These are phyloP conservation scores for Conticribra weissflogii DNA, from an alignment of 108 stramenopile genomes.

Conservation along the genomic window DNA sequence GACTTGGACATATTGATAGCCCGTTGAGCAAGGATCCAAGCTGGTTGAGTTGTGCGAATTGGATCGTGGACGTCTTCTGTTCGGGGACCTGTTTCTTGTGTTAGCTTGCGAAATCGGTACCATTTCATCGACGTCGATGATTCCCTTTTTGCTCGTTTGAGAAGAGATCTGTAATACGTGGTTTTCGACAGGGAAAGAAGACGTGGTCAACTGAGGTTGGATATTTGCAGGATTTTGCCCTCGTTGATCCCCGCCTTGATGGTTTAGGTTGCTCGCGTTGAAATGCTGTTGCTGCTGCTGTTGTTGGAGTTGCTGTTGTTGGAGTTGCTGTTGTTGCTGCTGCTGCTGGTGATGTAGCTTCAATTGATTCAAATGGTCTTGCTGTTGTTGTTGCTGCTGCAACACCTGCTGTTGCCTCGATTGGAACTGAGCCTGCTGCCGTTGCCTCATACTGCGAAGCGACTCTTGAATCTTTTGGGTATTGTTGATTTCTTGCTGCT, in stretches of 20 bases:
- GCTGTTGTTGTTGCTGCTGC: background rate
- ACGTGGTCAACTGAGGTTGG: too few species aligned
- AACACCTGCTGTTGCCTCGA: background rate
- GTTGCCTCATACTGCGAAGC: background rate
- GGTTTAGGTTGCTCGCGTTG: too few species aligned
- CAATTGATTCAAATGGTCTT: slow-evolving; percentile 1
- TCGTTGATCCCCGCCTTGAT: too few species aligned
- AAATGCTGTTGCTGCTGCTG: slow-evolving; percentile 1
- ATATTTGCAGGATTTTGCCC: too few species aligned
- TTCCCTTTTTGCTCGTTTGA: background rate
- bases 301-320: background rate
- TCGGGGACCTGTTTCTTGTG: too few species aligned
- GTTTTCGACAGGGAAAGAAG: too few species aligned
- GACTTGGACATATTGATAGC: slow-evolving; percentile 22
- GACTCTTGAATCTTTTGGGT: background rate
- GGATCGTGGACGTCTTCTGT: too few species aligned
- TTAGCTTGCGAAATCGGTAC: too few species aligned
- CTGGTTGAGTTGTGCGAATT: slow-evolving; percentile 8
- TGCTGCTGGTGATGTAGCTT: slow-evolving; percentile 11
- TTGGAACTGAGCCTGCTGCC: background rate
- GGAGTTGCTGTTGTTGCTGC: background rate
- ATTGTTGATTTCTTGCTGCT: background rate
- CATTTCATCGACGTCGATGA: background rate
- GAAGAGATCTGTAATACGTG: background rate
- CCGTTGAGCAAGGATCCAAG: background rate